These are phyloP conservation scores for Rhizophagus clarus DNA, from an alignment of 192 early-diverging fungal genomes.

Conservation along the genomic window DNA sequence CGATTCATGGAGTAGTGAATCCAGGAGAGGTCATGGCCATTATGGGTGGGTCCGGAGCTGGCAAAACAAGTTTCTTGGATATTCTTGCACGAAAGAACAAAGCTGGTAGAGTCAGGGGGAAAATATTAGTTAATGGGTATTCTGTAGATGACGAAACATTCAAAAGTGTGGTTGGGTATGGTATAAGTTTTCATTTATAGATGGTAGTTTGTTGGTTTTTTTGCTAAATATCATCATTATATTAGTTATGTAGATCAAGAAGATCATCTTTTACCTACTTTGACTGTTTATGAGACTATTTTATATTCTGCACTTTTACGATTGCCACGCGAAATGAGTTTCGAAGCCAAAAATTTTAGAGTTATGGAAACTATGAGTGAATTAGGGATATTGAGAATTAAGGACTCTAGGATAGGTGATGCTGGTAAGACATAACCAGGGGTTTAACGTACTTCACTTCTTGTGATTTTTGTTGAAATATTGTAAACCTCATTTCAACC, in stretches of 20 bases:
- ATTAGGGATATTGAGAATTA: constrained; percentile 82
- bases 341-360: constrained; percentile 65
- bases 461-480: constrained; percentile 1
- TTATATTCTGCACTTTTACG: constrained; percentile 86
- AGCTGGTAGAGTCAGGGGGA: constrained; percentile 66
- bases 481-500: neutral
- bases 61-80: constrained; percentile 91
- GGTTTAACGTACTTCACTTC: neutral
- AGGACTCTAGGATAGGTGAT: constrained; percentile 78
- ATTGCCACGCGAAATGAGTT: constrained; percentile 72
- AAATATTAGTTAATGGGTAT: constrained; percentile 79
- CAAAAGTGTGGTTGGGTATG: constrained; percentile 75
- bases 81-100: constrained; percentile 82
- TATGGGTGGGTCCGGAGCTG: constrained; percentile 91
- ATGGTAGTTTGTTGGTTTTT: neutral
- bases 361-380: constrained; percentile 83
- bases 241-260: constrained; percentile 89
- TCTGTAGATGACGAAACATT: constrained; percentile 64
- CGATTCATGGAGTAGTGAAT: constrained; percentile 72
- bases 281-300: constrained; percentile 91
- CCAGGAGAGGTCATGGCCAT: constrained; percentile 92
- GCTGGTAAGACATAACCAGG: constrained; percentile 27
- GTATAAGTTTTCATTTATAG: constrained; percentile 30
- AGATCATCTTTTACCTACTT: constrained; percentile 80
- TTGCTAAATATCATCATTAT: neutral